These are phyloP conservation scores for Naganishia vaughanmartiniae DNA, from an alignment of 768 basidiomycete species.

Conservation along the genomic window DNA sequence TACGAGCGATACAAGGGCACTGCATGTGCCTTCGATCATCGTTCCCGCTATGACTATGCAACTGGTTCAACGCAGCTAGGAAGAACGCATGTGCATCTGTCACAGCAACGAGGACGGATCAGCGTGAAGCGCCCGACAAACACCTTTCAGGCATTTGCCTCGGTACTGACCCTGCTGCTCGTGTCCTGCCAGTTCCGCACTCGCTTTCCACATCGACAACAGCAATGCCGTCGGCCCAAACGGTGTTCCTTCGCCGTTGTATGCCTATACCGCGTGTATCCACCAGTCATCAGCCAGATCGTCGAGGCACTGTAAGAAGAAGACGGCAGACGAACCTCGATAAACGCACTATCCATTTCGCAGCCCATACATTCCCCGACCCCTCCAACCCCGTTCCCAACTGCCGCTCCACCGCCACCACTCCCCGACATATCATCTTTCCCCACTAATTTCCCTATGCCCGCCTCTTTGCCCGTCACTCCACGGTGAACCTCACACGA, in stretches of 20 bases:
- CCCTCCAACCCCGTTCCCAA: conserved; percentile 5
- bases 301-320: not conserved
- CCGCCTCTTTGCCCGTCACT: conserved; percentile 51
- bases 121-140: conserved; percentile 52
- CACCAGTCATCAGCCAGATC: not conserved
- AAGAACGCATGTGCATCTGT: conserved; percentile 53
- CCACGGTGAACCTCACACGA: conserved; percentile 51
- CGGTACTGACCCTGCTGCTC: conserved; percentile 85
- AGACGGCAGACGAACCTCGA: conserved; percentile 42
- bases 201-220: conserved; percentile 73
- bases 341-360: conserved; percentile 74
- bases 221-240: conserved; percentile 82
- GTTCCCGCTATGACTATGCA: conserved; percentile 75
- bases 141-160: conserved; percentile 38
- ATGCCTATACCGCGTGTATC: conserved; percentile 48
- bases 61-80: conserved; percentile 68
- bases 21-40: conserved; percentile 72
- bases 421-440: not conserved
- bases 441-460: conserved; percentile 42
- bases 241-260: conserved; percentile 59
- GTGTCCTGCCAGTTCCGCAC: conserved; percentile 80
- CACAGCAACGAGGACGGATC: not conserved
- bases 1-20: conserved; percentile 68
- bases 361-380: conserved; percentile 70
- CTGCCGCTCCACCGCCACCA: conserved; percentile 53